Evolutionary conservation across 257 asterid species (phyloP).

Genomic region (Solanum piurae): DNA sequence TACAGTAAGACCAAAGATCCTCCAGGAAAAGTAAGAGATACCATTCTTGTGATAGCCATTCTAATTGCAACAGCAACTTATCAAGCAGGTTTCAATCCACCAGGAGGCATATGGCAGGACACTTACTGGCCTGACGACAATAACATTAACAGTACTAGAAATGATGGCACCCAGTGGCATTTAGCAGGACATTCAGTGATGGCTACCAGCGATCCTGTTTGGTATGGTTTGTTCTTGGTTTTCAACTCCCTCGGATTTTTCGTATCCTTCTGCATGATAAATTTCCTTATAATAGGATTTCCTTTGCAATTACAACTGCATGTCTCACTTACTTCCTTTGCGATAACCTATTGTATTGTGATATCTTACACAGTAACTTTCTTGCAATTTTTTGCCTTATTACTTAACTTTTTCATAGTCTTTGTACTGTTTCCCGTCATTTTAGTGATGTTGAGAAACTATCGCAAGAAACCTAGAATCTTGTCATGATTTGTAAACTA

Average conservation of each 20-base stretch:
- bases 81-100: no score
- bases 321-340: constrained; percentile 23
- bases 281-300: constrained; percentile 20
- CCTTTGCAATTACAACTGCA: constrained; percentile 30
- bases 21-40: no score
- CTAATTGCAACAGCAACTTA: no score
- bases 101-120: no score
- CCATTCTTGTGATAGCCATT: no score
- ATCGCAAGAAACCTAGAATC: neutral
- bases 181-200: constrained; percentile 35
- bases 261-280: constrained; percentile 27
- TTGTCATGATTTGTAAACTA: neutral
- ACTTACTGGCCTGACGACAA: no score
- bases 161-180: constrained; percentile 3
- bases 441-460: constrained; percentile 3
- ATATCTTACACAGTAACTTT: no score
- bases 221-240: constrained; percentile 1
- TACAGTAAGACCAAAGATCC: no score
- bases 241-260: constrained; percentile 39
- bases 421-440: no score
- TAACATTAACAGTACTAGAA: no score
- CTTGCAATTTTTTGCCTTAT: no score
- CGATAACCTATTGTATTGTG: constrained; percentile 9
- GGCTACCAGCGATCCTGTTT: constrained; percentile 7
- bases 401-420: no score